Base-by-base conservation (phyloP, 225 moss, liverwort and hornwort genomes). In the Anthoceros angustus region DNA sequence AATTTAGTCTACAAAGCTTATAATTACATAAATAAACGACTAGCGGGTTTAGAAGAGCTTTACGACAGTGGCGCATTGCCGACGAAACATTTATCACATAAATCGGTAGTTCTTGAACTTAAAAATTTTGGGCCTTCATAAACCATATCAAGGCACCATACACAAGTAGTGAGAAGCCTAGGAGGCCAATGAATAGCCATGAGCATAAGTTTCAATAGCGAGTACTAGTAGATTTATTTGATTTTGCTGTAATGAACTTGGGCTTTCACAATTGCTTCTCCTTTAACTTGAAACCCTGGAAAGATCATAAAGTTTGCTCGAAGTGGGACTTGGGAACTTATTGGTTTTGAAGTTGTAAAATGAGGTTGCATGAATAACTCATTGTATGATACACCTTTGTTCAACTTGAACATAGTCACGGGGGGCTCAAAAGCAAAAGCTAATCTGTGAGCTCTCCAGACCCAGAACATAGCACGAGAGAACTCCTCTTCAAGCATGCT, bases 191-290 rank as follows among this genome's bases (percentile, higher is more conserved):
- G n/a, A n/a, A n/a, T n/a, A n/a, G n/a, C n/a, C n/a, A n/a, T n/a
- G n/a, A n/a, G n/a, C n/a, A n/a, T n/a, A n/a, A n/a, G n/a, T n/a
- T n/a, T n/a, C n/a, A n/a, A n/a, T n/a, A n/a, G n/a, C n/a, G n/a
- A n/a, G n/a, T n/a, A n/a, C n/a, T n/a, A n/a, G n/a, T n/a, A n/a
- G n/a, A n/a, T n/a, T n/a, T n/a, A n/a, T n/a, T n/a, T n/a, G n/a
- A n/a, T n/a, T n/a, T n/a, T n/a, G n/a, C n/a, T 80, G 55, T 77
- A 46, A 72, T 85, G 82, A 24, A 85, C 84, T 42, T 82, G 84
- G 75, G 81, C 79, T 74, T 82, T 85, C 62, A 82, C 72, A 0
- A 50, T 20, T 20, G 82, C 60, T 0, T 69, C 73, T 0, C 70
- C 73, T 0, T 85, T 66, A n/a, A 85, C 79, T 0, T 81, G 66